phyloP scores from a whole-genome alignment of 208 protist species.

The Leishmania lainsoni region DNA sequence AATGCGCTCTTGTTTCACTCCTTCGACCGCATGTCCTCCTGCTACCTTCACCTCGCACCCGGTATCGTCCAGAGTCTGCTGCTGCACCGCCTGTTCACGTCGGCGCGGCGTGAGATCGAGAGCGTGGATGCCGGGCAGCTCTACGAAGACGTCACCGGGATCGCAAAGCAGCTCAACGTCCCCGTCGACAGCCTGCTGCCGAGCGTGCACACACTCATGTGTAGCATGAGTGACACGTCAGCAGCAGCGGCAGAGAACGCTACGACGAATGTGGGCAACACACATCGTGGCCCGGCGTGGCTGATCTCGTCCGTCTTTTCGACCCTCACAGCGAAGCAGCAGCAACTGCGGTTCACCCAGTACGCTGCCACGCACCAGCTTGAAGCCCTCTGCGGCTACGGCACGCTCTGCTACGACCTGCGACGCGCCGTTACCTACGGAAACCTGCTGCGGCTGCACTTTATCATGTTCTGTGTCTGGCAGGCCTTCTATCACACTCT shows the following conservation, averaged over 20 bases:
- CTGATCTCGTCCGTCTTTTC: conserved; percentile 18
- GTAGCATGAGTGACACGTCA: conserved; percentile 13
- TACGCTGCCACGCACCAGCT: conserved; percentile 39
- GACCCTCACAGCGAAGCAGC: conserved; percentile 16
- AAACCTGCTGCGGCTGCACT: conserved; percentile 54
- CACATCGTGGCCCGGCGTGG: conserved; percentile 11
- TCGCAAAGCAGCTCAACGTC: conserved; percentile 25
- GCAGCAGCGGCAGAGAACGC: conserved; percentile 11
- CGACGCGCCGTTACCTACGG: conserved; percentile 44
- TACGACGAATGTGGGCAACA: conserved; percentile 4
- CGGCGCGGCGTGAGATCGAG: conserved; percentile 44
- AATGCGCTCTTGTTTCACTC: conserved; percentile 76
- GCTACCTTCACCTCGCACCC: conserved; percentile 68
- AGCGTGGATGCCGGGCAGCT: conserved; percentile 41
- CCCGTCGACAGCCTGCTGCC: conserved; percentile 32
- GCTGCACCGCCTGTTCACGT: conserved; percentile 57
- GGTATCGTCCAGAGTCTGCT: conserved; percentile 55
- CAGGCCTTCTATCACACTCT: conserved; percentile 67
- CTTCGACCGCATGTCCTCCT: conserved; percentile 71
- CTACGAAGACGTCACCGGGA: conserved; percentile 25
- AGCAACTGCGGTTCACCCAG: conserved; percentile 24
- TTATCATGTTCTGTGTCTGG: conserved; percentile 71
- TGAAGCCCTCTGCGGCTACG: conserved; percentile 44
- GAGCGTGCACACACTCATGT: conserved; percentile 19
- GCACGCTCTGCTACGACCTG: conserved; percentile 61